A percentile compares a stretch with the other conserved stretches of the same genome.
These are phyloP conservation scores for Sonneratia alba DNA, from an alignment of 345 rosid species.

Conservation along the genomic window DNA sequence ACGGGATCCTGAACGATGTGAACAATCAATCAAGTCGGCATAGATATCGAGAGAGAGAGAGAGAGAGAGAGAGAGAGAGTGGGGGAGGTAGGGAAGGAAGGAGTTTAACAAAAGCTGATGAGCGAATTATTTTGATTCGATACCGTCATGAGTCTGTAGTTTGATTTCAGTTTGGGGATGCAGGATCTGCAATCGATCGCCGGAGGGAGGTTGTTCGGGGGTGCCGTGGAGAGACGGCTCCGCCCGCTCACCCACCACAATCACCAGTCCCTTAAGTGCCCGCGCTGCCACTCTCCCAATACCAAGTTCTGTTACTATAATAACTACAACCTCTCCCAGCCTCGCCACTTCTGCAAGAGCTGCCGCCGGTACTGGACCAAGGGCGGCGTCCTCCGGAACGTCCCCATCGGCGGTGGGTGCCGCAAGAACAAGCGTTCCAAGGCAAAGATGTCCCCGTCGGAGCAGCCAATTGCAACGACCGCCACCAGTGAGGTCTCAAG, in stretches of 20 bases:
- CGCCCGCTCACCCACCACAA: conserved; percentile 2
- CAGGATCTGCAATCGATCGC: conserved; percentile 2
- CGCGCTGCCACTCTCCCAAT: conserved; percentile 5
- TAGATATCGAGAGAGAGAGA: not conserved
- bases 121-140: not conserved
- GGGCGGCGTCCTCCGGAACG: conserved; percentile 9
- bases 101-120: not conserved
- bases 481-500: not conserved
- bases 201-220: not conserved
- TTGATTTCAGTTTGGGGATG: not conserved
- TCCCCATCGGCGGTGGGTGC: conserved; percentile 10
- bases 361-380: conserved; percentile 10
- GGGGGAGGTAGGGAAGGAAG: not conserved
- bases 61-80: not conserved
- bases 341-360: conserved; percentile 7
- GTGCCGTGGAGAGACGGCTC: conserved; percentile 7
- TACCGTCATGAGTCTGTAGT: not conserved
- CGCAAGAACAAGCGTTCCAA: conserved; percentile 9
- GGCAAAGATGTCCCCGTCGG: not conserved
- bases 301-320: conserved; percentile 11
- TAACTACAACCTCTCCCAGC: conserved; percentile 11
- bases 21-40: not conserved
- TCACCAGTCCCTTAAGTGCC: not conserved
- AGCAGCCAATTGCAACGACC: not conserved
- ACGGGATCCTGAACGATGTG: not conserved